Conservation (phyloP, 2,329 filamentous ascomycete species). For the Venturia aucupariae region DNA sequence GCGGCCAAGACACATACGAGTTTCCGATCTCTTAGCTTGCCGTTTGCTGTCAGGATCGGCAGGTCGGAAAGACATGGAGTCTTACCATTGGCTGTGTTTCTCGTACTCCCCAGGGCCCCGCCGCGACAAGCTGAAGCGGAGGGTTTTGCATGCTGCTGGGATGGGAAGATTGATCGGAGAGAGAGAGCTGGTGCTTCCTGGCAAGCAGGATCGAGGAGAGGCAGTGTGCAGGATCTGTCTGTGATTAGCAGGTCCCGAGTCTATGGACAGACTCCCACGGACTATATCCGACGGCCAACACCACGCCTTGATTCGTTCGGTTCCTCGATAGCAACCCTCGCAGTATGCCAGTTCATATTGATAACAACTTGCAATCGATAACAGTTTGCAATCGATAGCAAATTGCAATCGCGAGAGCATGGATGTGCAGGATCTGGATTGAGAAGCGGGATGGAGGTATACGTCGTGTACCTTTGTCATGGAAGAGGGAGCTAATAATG, state of each 20-base stretch:
- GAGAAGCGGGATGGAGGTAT: too few relatives aligned
- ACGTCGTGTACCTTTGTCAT: neutral
- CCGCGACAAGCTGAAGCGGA: neutral
- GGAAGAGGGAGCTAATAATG: neutral
- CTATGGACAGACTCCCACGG: neutral
- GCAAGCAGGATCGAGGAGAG: neutral
- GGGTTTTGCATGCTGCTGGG: constrained; percentile 1
- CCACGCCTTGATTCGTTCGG: neutral
- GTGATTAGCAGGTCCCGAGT: neutral
- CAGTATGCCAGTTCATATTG: too few relatives aligned
- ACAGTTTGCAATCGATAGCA: neutral
- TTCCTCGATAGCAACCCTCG: neutral
- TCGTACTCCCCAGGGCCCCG: neutral
- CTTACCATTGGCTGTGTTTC: neutral
- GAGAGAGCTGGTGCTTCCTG: neutral
- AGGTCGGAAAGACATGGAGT: neutral
- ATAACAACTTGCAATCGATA: neutral
- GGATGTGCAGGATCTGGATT: constrained; percentile 7
- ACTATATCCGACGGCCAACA: neutral
- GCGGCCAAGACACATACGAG: neutral
- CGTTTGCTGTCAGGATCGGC: neutral
- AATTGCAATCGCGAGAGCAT: neutral
- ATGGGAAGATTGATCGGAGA: neutral
- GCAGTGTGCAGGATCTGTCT: neutral
- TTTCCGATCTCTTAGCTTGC: neutral